These are phyloP conservation scores for Berkeleyomyces rouxiae DNA, from an alignment of 2,329 filamentous ascomycete species.

Conservation along the genomic window DNA sequence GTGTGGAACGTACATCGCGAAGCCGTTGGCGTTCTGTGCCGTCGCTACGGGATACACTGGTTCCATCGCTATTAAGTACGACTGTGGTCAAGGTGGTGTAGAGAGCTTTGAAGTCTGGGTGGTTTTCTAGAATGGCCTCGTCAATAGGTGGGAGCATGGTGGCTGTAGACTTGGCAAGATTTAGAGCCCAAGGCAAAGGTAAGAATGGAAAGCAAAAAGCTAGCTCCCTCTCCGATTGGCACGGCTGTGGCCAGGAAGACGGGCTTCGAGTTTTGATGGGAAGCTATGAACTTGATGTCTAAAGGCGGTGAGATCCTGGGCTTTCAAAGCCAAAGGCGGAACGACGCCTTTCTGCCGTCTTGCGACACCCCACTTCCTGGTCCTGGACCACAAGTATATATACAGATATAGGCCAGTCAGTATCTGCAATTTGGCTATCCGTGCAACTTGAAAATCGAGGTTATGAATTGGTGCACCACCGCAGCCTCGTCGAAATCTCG, in stretches of 20 bases:
- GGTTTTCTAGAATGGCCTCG: constrained; percentile 33
- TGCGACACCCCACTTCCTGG: background rate
- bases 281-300: background rate
- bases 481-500: background rate
- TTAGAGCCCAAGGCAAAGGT: background rate
- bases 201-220: background rate
- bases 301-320: background rate
- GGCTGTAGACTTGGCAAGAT: background rate
- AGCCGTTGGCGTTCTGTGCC: constrained; percentile 34
- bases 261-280: background rate
- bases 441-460: background rate
- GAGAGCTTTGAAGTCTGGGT: constrained; percentile 43
- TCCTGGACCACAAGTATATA: background rate
- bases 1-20: constrained; percentile 26
- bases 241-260: background rate
- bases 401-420: background rate
- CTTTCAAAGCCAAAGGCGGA: background rate
- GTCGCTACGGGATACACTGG: constrained; percentile 35
- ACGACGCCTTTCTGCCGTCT: background rate
- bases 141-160: constrained; percentile 44
- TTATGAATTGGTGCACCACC: background rate
- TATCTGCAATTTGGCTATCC: background rate
- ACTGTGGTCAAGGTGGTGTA: constrained; percentile 37
- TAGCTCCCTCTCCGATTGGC: background rate
- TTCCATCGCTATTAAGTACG: constrained; percentile 40